phyloP scores from a whole-genome alignment of 352 stramenopile genomes.

The Pythium sukuiense region DNA sequence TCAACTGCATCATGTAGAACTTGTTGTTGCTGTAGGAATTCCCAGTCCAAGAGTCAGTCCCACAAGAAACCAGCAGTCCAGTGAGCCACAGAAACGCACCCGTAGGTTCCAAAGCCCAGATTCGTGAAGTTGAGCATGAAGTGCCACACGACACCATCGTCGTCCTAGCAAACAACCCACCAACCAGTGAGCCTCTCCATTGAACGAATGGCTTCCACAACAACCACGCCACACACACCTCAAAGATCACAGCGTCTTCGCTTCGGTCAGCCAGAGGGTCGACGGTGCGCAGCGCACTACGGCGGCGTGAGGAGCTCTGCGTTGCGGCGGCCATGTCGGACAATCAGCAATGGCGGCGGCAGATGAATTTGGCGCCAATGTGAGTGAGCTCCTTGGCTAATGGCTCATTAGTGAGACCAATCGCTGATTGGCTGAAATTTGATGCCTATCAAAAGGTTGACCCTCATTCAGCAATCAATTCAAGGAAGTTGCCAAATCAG shows the following conservation, averaged over 20 bases:
- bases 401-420: background rate
- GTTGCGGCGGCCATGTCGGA: slow-evolving; percentile 4
- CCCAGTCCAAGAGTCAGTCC: slow-evolving; percentile 11
- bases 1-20: slow-evolving; percentile 75
- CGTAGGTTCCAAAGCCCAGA: slow-evolving; percentile 52
- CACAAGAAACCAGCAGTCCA: background rate
- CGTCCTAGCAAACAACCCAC: slow-evolving; percentile 33
- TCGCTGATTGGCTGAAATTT: background rate
- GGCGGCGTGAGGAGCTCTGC: slow-evolving; percentile 6
- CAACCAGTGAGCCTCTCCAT: background rate
- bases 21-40: slow-evolving; percentile 60
- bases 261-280: slow-evolving; percentile 25
- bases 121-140: slow-evolving; percentile 74
- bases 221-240: slow-evolving; percentile 11
- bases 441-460: background rate
- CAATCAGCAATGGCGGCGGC: background rate
- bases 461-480: background rate
- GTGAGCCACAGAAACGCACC: slow-evolving; percentile 25
- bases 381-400: background rate
- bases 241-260: slow-evolving; percentile 22
- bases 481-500: background rate
- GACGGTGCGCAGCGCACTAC: slow-evolving; percentile 30
- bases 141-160: slow-evolving; percentile 51
- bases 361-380: background rate
- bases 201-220: background rate